A percentile compares a stretch with the other conserved stretches of the same genome.
phyloP scores from a whole-genome alignment of 495 filamentous ascomycete genomes.

The Articulospora tetracladia region DNA sequence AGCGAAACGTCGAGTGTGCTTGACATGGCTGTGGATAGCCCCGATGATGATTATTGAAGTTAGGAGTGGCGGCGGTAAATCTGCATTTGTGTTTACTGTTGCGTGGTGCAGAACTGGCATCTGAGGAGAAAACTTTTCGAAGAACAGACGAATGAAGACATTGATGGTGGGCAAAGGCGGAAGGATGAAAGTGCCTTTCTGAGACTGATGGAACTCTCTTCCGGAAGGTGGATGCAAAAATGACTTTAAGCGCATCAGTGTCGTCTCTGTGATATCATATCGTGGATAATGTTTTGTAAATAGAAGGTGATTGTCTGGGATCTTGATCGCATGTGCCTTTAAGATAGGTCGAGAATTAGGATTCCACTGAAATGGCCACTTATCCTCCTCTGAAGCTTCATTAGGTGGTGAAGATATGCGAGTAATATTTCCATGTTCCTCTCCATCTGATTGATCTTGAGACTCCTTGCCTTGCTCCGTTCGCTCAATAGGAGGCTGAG shows the following conservation, averaged over 20 bases:
- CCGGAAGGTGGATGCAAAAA: conserved; percentile 12
- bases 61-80: conserved; percentile 15
- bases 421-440: conserved; percentile 1
- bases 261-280: conserved; percentile 13
- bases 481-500: not conserved
- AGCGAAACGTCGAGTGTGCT: conserved; percentile 11
- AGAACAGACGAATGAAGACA: conserved; percentile 16
- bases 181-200: conserved; percentile 10
- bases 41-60: conserved; percentile 15
- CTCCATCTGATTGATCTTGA: not conserved
- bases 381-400: conserved; percentile 19
- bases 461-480: not conserved
- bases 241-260: conserved; percentile 1
- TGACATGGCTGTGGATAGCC: conserved; percentile 12
- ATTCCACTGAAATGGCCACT: conserved; percentile 20
- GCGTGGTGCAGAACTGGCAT: conserved; percentile 19
- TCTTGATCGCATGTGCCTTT: conserved; percentile 7
- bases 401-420: conserved; percentile 17
- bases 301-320: conserved; percentile 6
- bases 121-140: conserved; percentile 14
- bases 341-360: conserved; percentile 11
- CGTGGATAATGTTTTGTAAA: conserved; percentile 7
- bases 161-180: conserved; percentile 11
- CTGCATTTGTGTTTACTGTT: conserved; percentile 13
- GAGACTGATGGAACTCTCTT: conserved; percentile 12